Conservation (phyloP, 2,329 filamentous ascomycete species). For the Pseudonectria foliicola region DNA sequence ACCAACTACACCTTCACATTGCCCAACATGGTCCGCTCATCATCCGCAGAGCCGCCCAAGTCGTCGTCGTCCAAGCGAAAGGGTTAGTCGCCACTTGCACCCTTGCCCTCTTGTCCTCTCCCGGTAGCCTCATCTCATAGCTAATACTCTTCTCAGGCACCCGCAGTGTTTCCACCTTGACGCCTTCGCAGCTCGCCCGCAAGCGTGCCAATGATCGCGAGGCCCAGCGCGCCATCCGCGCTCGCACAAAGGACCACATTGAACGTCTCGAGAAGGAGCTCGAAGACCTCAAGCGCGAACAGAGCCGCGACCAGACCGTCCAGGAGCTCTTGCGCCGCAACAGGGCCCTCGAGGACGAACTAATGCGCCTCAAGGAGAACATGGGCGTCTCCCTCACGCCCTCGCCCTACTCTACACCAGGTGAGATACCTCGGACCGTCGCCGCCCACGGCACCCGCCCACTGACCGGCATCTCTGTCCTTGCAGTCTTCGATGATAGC, state of each 20-base stretch:
- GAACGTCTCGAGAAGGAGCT: constrained; percentile 70
- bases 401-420: constrained; percentile 34
- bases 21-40: constrained; percentile 32
- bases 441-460: background rate
- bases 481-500: constrained; percentile 35
- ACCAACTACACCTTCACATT: too few relatives aligned
- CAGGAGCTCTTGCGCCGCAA: constrained; percentile 46
- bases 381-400: constrained; percentile 36
- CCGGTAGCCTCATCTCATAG: background rate
- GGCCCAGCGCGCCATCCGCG: constrained; percentile 79
- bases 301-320: constrained; percentile 42
- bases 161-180: constrained; percentile 79
- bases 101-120: constrained; percentile 1
- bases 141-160: constrained; percentile 35
- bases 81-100: too few relatives aligned
- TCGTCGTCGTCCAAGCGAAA: constrained; percentile 34
- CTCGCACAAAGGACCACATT: constrained; percentile 81
- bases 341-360: constrained; percentile 46
- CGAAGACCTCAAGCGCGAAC: constrained; percentile 55
- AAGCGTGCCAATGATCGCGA: constrained; percentile 90
- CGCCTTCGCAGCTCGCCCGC: constrained; percentile 78
- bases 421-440: constrained; percentile 22
- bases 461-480: constrained; percentile 5
- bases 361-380: constrained; percentile 38
- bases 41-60: constrained; percentile 37